Evolutionary conservation across 2,329 filamentous ascomycete species (phyloP).

Genomic region (Drechmeria coniospora): DNA sequence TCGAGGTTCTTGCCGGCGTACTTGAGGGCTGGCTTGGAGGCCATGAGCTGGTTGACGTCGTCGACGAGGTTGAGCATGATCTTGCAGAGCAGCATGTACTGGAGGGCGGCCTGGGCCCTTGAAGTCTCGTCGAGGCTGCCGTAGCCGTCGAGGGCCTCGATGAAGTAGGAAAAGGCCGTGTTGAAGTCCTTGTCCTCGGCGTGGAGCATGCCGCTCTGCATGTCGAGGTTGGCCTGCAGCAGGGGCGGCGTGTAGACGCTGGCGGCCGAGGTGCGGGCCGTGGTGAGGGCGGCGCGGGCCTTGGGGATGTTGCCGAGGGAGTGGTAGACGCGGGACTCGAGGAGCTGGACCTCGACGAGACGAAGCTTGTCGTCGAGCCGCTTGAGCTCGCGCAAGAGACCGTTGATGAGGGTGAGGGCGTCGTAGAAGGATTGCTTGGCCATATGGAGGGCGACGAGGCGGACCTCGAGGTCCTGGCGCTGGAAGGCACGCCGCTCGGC

Average conservation of each 20-base stretch:
- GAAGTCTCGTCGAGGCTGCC: slow-evolving; percentile 76
- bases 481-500: slow-evolving; percentile 90
- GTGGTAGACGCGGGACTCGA: slow-evolving; percentile 95
- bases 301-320: slow-evolving; percentile 93
- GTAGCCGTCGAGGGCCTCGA: slow-evolving; percentile 95
- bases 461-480: slow-evolving; percentile 93
- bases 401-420: slow-evolving; percentile 89
- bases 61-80: slow-evolving; percentile 97
- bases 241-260: slow-evolving; percentile 94
- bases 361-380: slow-evolving; percentile 97
- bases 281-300: slow-evolving; percentile 85
- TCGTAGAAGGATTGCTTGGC: slow-evolving; percentile 96
- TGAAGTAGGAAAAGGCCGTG: slow-evolving; percentile 97
- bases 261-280: slow-evolving; percentile 84
- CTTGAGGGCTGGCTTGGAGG: slow-evolving; percentile 90
- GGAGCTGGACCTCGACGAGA: slow-evolving; percentile 89
- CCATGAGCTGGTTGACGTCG: slow-evolving; percentile 89
- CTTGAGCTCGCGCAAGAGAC: slow-evolving; percentile 89
- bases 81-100: slow-evolving; percentile 99
- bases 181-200: slow-evolving; percentile 99
- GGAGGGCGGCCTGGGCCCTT: slow-evolving; percentile 89
- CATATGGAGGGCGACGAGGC: slow-evolving; percentile 89
- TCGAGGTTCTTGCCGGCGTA: slow-evolving; percentile 93
- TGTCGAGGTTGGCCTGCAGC: slow-evolving; percentile 89
- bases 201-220: slow-evolving; percentile 98